Evolutionary conservation across 371 early-diverging fungal species (phyloP).

Genomic region (Haplosporangium sp.): DNA sequence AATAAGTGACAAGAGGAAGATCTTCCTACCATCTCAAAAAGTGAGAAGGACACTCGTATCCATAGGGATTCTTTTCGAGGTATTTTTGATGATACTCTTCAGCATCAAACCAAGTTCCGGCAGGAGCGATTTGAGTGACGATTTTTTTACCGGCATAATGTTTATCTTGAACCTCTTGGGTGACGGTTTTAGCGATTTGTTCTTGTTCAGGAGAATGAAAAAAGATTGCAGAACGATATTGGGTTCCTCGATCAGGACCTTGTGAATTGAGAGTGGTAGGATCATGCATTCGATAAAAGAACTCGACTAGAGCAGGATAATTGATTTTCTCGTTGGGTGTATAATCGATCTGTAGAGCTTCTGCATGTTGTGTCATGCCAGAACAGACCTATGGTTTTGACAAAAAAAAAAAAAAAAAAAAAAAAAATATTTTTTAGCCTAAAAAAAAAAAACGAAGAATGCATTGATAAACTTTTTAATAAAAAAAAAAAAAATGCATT

Average conservation of each 20-base stretch:
- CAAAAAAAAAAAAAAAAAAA: neutral
- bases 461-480: too few species aligned
- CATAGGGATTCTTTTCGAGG: slow-evolving; percentile 68
- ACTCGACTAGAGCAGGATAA: slow-evolving; percentile 79
- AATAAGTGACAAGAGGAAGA: neutral
- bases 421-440: too few species aligned
- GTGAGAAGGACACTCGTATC: slow-evolving; percentile 62
- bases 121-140: slow-evolving; percentile 81
- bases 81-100: slow-evolving; percentile 93
- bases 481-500: too few species aligned
- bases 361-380: slow-evolving; percentile 86
- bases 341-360: slow-evolving; percentile 84
- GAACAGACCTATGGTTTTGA: slow-evolving; percentile 62
- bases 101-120: slow-evolving; percentile 83
- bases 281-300: slow-evolving; percentile 90
- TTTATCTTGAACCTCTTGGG: slow-evolving; percentile 70
- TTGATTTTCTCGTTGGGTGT: slow-evolving; percentile 72
- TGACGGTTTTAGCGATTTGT: slow-evolving; percentile 77
- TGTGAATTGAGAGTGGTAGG: slow-evolving; percentile 67
- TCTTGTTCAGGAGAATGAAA: slow-evolving; percentile 82
- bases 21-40: slow-evolving; percentile 65
- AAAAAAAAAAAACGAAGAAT: too few species aligned
- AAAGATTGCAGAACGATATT: slow-evolving; percentile 92
- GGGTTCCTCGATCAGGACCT: slow-evolving; percentile 81
- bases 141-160: slow-evolving; percentile 71